Conservation (phyloP, 1,139 yeast species). For the Neolecta irregularis region DNA sequence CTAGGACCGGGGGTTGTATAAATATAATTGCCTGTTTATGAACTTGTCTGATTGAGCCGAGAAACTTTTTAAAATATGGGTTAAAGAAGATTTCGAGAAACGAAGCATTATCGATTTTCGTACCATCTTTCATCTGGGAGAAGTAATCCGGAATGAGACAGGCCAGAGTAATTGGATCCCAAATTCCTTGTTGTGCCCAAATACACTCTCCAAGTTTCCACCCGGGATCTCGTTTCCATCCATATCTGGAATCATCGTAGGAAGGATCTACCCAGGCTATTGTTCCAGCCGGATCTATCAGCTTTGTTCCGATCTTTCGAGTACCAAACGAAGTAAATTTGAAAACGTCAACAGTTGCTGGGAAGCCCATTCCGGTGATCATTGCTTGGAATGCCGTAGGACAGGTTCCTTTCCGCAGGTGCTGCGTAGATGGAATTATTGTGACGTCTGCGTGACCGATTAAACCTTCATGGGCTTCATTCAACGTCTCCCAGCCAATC, state of each 20-base stretch:
- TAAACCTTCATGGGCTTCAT: conserved; percentile 53
- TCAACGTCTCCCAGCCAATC: conserved; percentile 71
- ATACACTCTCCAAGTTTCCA: conserved; percentile 69
- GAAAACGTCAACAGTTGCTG: conserved; percentile 49
- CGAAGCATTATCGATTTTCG: conserved; percentile 31
- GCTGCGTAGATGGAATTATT: conserved; percentile 17
- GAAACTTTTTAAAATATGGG: conserved; percentile 36
- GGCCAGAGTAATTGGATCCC: conserved; percentile 37
- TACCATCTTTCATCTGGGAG: conserved; percentile 28
- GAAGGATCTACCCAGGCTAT: conserved; percentile 46
- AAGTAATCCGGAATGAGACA: conserved; percentile 38
- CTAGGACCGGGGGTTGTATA: conserved; percentile 73
- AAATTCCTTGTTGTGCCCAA: conserved; percentile 63
- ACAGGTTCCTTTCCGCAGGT: conserved; percentile 21
- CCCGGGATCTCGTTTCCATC: conserved; percentile 44
- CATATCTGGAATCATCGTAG: conserved; percentile 42
- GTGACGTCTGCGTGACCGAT: conserved; percentile 19
- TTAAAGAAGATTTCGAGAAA: conserved; percentile 47
- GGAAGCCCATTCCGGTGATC: conserved; percentile 52
- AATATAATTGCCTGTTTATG: conserved; percentile 39
- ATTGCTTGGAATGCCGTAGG: conserved; percentile 24
- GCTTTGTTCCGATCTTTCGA: conserved; percentile 36
- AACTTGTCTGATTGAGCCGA: conserved; percentile 31
- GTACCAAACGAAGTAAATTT: conserved; percentile 58
- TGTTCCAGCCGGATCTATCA: conserved; percentile 45